These are phyloP conservation scores for Celoporthe dispersa DNA, from an alignment of 2,329 filamentous ascomycete species.

Conservation along the genomic window DNA sequence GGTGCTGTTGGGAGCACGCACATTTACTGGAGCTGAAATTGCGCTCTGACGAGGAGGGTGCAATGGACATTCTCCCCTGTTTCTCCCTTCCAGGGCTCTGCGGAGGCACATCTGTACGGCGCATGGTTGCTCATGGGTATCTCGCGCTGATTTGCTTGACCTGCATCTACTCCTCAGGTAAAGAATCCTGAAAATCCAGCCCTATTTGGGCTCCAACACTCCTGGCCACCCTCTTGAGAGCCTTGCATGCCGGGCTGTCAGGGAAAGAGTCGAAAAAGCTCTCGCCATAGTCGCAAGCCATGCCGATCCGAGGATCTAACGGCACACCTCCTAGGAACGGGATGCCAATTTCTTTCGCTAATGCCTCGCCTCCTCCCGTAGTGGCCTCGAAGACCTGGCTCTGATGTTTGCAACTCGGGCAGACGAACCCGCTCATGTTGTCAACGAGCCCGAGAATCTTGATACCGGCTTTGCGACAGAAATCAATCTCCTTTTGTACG, in stretches of 20 bases:
- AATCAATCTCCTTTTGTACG: constrained; percentile 96
- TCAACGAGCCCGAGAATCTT: constrained; percentile 87
- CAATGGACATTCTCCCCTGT: background rate
- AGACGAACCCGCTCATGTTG: constrained; percentile 98
- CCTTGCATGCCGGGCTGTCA: constrained; percentile 86
- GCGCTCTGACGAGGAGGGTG: background rate
- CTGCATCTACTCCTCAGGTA: constrained; percentile 46
- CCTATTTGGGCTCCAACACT: constrained; percentile 70
- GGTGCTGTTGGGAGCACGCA: background rate
- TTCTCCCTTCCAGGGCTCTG: background rate
- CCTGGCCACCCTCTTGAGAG: constrained; percentile 80
- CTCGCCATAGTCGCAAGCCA: constrained; percentile 97
- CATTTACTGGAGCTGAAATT: background rate
- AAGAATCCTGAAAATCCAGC: constrained; percentile 59
- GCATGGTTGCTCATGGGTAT: constrained; percentile 23
- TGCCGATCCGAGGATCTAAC: constrained; percentile 89
- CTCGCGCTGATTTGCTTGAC: constrained; percentile 5
- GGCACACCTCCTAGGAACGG: constrained; percentile 90
- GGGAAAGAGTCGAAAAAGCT: constrained; percentile 95
- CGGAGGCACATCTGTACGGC: constrained; percentile 15
- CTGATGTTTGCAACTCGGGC: constrained; percentile 83
- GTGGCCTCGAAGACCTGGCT: constrained; percentile 89
- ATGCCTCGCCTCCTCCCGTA: constrained; percentile 79
- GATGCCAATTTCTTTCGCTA: constrained; percentile 86
- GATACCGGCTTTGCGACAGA: constrained; percentile 94